phyloP scores from a whole-genome alignment of 2,329 filamentous ascomycete species.

The Curvularia hawaiiensis region DNA sequence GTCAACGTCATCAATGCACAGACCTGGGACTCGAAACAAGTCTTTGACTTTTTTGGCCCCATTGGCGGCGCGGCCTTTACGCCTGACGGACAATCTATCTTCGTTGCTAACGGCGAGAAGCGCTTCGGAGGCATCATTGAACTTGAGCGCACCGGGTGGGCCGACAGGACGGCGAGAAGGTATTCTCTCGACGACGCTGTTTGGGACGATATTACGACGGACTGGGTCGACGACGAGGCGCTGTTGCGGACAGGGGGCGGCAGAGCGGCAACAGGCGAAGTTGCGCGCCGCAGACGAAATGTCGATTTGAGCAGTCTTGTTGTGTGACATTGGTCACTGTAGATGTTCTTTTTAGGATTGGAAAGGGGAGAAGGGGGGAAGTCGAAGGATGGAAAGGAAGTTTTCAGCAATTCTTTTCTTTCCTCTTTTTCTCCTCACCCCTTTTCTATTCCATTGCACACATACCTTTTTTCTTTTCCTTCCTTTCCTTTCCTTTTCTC shows the following conservation, averaged over 20 bases:
- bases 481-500: neutral
- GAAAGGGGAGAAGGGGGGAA: no score
- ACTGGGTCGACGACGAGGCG: slow-evolving; percentile 34
- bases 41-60: slow-evolving; percentile 75
- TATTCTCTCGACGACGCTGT: slow-evolving; percentile 5
- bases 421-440: no score
- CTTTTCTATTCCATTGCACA: neutral
- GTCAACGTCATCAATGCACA: slow-evolving; percentile 72
- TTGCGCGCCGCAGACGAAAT: slow-evolving; percentile 29
- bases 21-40: slow-evolving; percentile 69
- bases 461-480: neutral
- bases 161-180: slow-evolving; percentile 19
- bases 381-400: neutral
- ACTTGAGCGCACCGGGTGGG: slow-evolving; percentile 56
- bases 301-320: slow-evolving; percentile 33
- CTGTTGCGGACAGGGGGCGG: slow-evolving; percentile 17
- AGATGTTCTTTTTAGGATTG: slow-evolving; percentile 21
- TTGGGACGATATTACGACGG: slow-evolving; percentile 20
- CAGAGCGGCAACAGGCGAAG: slow-evolving; percentile 14
- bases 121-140: slow-evolving; percentile 70
- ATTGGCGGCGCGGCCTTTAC: slow-evolving; percentile 72
- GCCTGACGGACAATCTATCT: slow-evolving; percentile 70
- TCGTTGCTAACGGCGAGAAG: slow-evolving; percentile 69
- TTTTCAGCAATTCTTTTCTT: neutral
- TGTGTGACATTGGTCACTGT: slow-evolving; percentile 36